Base-by-base conservation (phyloP, 2,329 filamentous ascomycete species). In the Drechslerella dactyloides region DNA sequence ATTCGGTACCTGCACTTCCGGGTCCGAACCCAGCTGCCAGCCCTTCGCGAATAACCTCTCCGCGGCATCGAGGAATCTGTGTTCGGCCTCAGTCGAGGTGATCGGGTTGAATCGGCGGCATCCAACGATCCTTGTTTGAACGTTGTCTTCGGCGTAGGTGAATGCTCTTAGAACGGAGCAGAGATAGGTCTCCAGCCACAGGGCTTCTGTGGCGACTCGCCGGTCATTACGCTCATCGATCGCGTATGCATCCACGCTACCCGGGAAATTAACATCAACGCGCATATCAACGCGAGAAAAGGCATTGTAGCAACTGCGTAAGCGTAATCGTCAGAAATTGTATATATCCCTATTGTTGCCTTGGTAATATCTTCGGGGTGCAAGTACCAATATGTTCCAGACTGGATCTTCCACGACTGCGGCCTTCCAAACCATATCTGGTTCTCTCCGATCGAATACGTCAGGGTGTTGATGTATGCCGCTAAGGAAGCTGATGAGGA, bases 241-340 rank as follows among this genome's bases (percentile, higher is more conserved):
- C 80, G 93, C 97, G 80, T 97, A 97, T 81, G 91, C 96, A 80
- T 99, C 93, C 58, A 99, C 91, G 8, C 90, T 94, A 72, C 94
- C 94, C 17, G 94, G 94, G 74, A 99, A 97, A 75, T 93, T 93
- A 69, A 99, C 93, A 78, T 97, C 93, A 11, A 99, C 93, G 73
- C 94, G 91, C 94, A 99, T 99, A 78, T 99, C 94, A 59, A 97
- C 85, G 74, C 96, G 87, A 3, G 94, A 97, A 80, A 99, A 97
- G 75, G 94, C 94, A 90, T 99, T 99, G 85, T 99, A 99, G 81
- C 94, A 99, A 82, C 84, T 86, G 77, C 35, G 55, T 15, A 21
- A 24, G 27, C 8, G 35, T 19, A 55, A 24, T 19, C 24, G 35
- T 77, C 58, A 73, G 80, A 81, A 77, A 79, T 78, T 33, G 3